Conservation (phyloP, 257 asterid genomes). For the Petunia secreta region DNA sequence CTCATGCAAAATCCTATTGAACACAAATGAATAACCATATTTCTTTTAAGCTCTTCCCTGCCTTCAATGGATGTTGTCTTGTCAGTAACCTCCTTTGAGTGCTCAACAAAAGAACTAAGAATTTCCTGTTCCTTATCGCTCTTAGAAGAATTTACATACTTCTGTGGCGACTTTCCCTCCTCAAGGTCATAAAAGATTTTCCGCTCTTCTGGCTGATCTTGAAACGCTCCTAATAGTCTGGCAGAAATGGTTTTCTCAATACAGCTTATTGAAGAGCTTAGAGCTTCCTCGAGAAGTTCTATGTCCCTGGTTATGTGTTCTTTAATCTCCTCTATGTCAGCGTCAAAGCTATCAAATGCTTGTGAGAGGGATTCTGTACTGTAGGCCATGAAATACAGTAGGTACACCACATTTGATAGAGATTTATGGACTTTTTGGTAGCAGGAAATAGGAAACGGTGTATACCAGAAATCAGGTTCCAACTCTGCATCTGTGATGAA, state of each 20-base stretch:
- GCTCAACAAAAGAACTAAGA: slow-evolving; percentile 26
- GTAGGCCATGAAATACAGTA: slow-evolving; percentile 40
- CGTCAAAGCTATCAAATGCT: slow-evolving; percentile 25
- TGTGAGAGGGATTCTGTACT: slow-evolving; percentile 38
- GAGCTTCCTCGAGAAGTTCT: slow-evolving; percentile 28
- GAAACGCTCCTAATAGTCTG: slow-evolving; percentile 24
- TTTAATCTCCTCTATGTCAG: slow-evolving; percentile 31
- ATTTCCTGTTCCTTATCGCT: slow-evolving; percentile 28
- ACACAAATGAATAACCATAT: slow-evolving; percentile 26
- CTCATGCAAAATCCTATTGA: slow-evolving; percentile 29
- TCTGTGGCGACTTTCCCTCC: slow-evolving; percentile 33
- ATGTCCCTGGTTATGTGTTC: slow-evolving; percentile 39
- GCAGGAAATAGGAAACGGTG: slow-evolving; percentile 47
- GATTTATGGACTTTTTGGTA: slow-evolving; percentile 43
- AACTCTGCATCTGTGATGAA: slow-evolving; percentile 40
- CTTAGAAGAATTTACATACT: background rate
- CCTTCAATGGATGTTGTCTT: slow-evolving; percentile 27
- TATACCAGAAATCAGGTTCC: slow-evolving; percentile 57
- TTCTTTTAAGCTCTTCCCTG: slow-evolving; percentile 14
- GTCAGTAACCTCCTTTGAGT: slow-evolving; percentile 17
- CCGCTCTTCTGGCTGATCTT: slow-evolving; percentile 28
- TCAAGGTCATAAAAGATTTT: slow-evolving; percentile 38
- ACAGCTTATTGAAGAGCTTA: slow-evolving; percentile 32
- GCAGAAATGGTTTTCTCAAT: slow-evolving; percentile 15
- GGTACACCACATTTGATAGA: slow-evolving; percentile 35